Evolutionary conservation across 148 eudicot genomes (phyloP).

Genomic region (Nyssa sinensis): DNA sequence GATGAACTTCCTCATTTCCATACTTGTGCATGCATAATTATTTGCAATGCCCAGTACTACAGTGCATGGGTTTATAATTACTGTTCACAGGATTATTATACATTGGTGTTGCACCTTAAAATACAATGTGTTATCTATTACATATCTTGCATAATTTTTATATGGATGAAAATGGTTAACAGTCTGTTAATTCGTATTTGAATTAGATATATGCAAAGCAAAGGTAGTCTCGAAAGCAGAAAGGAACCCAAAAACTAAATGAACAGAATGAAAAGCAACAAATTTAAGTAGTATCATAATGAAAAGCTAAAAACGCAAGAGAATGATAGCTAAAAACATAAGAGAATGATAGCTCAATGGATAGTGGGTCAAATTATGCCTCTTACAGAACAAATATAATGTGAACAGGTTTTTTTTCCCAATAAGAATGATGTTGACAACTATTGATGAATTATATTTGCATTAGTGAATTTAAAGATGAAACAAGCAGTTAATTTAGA

Average conservation of each 20-base stretch:
- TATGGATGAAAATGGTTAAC: not conserved
- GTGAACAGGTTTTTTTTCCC: too few species aligned
- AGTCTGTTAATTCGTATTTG: not conserved
- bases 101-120: not conserved
- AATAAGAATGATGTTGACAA: too few species aligned
- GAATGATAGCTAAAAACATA: too few species aligned
- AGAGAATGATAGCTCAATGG: too few species aligned
- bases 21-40: not conserved
- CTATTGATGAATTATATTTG: too few species aligned
- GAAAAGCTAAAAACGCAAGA: too few species aligned
- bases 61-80: not conserved
- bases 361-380: too few species aligned
- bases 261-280: constrained; percentile 3
- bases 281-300: too few species aligned
- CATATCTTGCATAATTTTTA: constrained; percentile 1
- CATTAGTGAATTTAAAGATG: too few species aligned
- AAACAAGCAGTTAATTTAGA: too few species aligned
- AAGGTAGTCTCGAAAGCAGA: constrained; percentile 6
- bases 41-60: not conserved
- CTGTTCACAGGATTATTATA: not conserved
- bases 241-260: not conserved
- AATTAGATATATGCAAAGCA: not conserved
- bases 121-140: not conserved
- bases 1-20: not conserved
- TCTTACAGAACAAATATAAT: too few species aligned